These are phyloP conservation scores for Copromyces sp. DNA, from an alignment of 495 filamentous ascomycete species.

Conservation along the genomic window DNA sequence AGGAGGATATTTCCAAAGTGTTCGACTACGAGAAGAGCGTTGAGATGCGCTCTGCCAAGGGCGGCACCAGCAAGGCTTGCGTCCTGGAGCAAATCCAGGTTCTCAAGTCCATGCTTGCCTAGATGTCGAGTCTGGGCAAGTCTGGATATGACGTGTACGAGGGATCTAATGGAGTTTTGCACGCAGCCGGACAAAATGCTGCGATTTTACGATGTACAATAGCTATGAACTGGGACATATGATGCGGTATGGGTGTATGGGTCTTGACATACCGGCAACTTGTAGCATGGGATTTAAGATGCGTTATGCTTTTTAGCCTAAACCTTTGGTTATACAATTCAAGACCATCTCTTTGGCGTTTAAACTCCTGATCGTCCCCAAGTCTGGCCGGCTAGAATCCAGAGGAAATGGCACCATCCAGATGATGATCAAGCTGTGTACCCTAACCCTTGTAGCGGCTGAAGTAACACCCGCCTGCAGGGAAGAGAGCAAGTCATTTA, in stretches of 20 bases:
- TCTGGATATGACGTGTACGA: neutral
- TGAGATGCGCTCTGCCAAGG: conserved; percentile 70
- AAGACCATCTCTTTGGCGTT: neutral
- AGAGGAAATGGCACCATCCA: neutral
- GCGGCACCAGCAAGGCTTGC: conserved; percentile 66
- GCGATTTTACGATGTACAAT: neutral
- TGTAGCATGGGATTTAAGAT: neutral
- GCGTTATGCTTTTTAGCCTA: neutral
- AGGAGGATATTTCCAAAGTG: conserved; percentile 57
- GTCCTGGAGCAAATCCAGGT: conserved; percentile 73
- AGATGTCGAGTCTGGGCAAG: neutral
- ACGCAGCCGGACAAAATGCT: neutral
- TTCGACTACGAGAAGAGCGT: conserved; percentile 85
- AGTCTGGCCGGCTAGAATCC: neutral
- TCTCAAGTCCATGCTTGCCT: conserved; percentile 40
- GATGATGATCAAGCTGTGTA: neutral
- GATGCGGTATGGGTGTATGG: neutral
- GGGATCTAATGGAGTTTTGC: neutral
- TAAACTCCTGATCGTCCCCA: neutral
- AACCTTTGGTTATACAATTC: neutral
- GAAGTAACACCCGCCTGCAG: neutral
- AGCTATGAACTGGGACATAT: neutral
- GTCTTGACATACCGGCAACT: neutral
- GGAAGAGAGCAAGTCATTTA: neutral
- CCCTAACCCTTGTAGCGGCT: neutral